These are phyloP conservation scores for Coemansia sp. DNA, from an alignment of 192 early-diverging fungal species.

Conservation along the genomic window DNA sequence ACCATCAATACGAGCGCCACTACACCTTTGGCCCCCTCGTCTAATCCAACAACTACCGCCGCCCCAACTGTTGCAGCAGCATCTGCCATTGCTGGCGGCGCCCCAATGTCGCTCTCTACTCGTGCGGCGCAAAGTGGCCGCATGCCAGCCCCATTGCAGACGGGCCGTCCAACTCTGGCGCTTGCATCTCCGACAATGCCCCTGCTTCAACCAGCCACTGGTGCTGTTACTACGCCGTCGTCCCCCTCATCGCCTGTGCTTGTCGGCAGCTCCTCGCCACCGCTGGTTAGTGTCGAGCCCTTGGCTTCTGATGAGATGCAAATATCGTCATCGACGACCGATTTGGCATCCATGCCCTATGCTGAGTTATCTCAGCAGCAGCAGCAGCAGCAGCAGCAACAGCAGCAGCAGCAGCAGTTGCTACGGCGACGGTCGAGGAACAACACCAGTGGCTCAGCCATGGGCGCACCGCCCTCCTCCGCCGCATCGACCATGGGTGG, in stretches of 20 bases:
- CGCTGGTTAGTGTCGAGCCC: slow-evolving; percentile 7
- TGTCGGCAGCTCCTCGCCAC: background rate
- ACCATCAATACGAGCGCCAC: slow-evolving; percentile 7
- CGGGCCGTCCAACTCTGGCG: slow-evolving; percentile 3
- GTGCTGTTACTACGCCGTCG: slow-evolving; percentile 16
- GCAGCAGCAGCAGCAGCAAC: slow-evolving; percentile 14
- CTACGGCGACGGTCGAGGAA: slow-evolving; percentile 32
- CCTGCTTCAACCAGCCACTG: slow-evolving; percentile 17
- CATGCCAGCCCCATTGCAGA: slow-evolving; percentile 29
- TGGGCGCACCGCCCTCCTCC: slow-evolving; percentile 5
- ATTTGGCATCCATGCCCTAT: slow-evolving; percentile 35
- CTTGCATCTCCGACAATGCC: slow-evolving; percentile 5
- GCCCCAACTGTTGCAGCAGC: background rate
- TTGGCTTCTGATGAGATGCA: slow-evolving; percentile 22
- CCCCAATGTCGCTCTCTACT: slow-evolving; percentile 17
- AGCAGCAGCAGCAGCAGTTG: slow-evolving; percentile 16
- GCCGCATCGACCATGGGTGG: slow-evolving; percentile 17
- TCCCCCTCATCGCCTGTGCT: slow-evolving; percentile 14
- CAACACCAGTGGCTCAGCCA: slow-evolving; percentile 28
- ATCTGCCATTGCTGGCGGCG: slow-evolving; percentile 11
- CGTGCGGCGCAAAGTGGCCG: slow-evolving; percentile 29
- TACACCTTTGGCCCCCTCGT: slow-evolving; percentile 2
- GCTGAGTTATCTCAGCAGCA: slow-evolving; percentile 5
- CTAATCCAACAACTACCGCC: background rate
- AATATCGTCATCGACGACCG: slow-evolving; percentile 19